Percentiles rank a stretch among this genome's conserved stretches.
phyloP scores from a whole-genome alignment of 2,329 filamentous ascomycete species.

The Ceratocystis papillata region DNA sequence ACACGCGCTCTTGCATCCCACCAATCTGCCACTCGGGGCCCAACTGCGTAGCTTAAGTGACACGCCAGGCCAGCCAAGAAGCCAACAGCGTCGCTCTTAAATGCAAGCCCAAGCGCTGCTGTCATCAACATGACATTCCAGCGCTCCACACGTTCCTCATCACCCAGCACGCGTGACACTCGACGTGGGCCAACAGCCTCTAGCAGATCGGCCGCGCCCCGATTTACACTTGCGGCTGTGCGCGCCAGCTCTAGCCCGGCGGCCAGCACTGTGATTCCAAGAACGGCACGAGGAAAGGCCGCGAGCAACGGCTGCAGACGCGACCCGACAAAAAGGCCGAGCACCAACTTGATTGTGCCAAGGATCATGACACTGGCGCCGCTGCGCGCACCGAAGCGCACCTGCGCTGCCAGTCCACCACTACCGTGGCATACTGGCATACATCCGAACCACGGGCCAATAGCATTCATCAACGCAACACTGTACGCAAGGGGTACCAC shows the following conservation, averaged over 20 bases:
- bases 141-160: slow-evolving; percentile 59
- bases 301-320: slow-evolving; percentile 60
- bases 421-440: slow-evolving; percentile 96
- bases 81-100: slow-evolving; percentile 81
- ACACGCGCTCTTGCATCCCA: slow-evolving; percentile 26
- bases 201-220: slow-evolving; percentile 48
- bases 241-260: slow-evolving; percentile 79
- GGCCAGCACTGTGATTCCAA: slow-evolving; percentile 83
- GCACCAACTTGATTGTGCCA: slow-evolving; percentile 60
- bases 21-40: slow-evolving; percentile 36
- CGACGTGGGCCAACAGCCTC: slow-evolving; percentile 27
- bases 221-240: slow-evolving; percentile 73
- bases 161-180: slow-evolving; percentile 41
- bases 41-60: slow-evolving; percentile 53
- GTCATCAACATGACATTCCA: slow-evolving; percentile 91
- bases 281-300: slow-evolving; percentile 61
- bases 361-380: slow-evolving; percentile 74
- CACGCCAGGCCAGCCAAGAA: slow-evolving; percentile 74
- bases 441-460: slow-evolving; percentile 80
- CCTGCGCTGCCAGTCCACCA: slow-evolving; percentile 81
- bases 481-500: slow-evolving; percentile 71
- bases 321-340: slow-evolving; percentile 66
- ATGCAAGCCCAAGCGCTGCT: slow-evolving; percentile 67
- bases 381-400: slow-evolving; percentile 80
- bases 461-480: slow-evolving; percentile 71